Percentiles rank a stretch among this genome's conserved stretches.
phyloP scores from a whole-genome alignment of 345 rosid genomes.

The Hypericum perforatum region DNA sequence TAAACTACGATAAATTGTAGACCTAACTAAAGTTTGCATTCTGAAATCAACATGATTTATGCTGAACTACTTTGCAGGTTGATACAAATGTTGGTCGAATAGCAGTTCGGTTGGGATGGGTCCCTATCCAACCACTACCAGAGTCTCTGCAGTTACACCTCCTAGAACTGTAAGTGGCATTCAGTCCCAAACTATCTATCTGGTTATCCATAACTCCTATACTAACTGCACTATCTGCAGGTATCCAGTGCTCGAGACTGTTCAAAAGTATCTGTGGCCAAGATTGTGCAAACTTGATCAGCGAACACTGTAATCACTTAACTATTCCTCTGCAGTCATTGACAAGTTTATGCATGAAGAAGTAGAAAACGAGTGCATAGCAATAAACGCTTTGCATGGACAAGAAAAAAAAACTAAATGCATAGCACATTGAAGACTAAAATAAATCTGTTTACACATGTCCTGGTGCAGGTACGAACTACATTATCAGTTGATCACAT shows the following conservation, averaged over 20 bases:
- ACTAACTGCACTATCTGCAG: conserved; percentile 31
- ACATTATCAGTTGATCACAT: conserved; percentile 92
- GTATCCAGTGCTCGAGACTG: conserved; percentile 78
- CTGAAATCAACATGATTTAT: conserved; percentile 2
- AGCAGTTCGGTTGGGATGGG: conserved; percentile 97
- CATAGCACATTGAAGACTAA: too few species aligned
- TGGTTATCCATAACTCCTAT: conserved; percentile 7
- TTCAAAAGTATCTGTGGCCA: conserved; percentile 95
- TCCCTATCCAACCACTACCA: conserved; percentile 86
- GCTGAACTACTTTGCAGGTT: conserved; percentile 43
- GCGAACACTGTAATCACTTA: conserved; percentile 53
- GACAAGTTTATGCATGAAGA: too few species aligned
- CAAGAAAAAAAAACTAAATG: too few species aligned
- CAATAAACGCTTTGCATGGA: too few species aligned
- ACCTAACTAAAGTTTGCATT: conserved; percentile 9
- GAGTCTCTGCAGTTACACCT: conserved; percentile 88
- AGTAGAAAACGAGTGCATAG: too few species aligned
- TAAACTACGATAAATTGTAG: neutral
- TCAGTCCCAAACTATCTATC: conserved; percentile 2
- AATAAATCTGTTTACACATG: too few species aligned
- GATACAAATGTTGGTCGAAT: conserved; percentile 98
- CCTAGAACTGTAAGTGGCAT: conserved; percentile 64
- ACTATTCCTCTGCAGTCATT: conserved; percentile 3
- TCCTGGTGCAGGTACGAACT: conserved; percentile 60
- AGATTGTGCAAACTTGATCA: conserved; percentile 92